Conservation (phyloP, 2,329 filamentous ascomycete genomes). For the Madurella fahalii region DNA sequence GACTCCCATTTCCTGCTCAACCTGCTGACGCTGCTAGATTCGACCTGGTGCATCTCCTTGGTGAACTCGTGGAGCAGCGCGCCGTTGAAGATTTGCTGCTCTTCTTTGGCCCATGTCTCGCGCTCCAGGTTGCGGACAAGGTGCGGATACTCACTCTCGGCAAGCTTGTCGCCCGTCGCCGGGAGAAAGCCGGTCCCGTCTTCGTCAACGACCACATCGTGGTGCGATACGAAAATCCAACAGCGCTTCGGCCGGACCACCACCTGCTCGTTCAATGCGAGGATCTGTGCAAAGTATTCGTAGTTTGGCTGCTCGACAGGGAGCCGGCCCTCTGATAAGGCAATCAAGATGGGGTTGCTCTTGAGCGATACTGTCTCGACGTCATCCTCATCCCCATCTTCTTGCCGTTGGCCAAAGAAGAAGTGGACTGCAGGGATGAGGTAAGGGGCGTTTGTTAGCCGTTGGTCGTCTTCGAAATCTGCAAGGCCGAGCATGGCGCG, state of each 20-base stretch:
- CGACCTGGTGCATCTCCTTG: constrained; percentile 49
- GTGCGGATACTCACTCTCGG: constrained; percentile 50
- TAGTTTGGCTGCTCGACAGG: constrained; percentile 59
- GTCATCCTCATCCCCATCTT: constrained; percentile 43
- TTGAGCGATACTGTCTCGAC: constrained; percentile 55
- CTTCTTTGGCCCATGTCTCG: constrained; percentile 45
- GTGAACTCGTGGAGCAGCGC: constrained; percentile 58
- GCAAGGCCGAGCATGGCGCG: not conserved
- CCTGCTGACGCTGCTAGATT: constrained; percentile 52
- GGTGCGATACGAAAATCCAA: constrained; percentile 56
- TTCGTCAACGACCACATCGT: constrained; percentile 47
- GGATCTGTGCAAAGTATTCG: constrained; percentile 56
- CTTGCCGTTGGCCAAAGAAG: constrained; percentile 53
- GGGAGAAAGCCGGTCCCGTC: constrained; percentile 42
- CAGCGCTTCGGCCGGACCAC: constrained; percentile 54
- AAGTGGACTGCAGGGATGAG: constrained; percentile 47
- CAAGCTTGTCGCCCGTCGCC: constrained; percentile 40
- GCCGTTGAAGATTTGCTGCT: constrained; percentile 41
- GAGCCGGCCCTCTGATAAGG: constrained; percentile 54
- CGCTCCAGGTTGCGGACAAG: constrained; percentile 51
- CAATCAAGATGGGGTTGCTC: constrained; percentile 59
- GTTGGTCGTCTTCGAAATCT: constrained; percentile 3
- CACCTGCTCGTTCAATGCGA: constrained; percentile 51
- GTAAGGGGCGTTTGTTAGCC: constrained; percentile 19
- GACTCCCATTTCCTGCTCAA: constrained; percentile 54